These are phyloP conservation scores for Dothidotthia symphoricarpi DNA, from an alignment of 2,329 filamentous ascomycete species.

Conservation along the genomic window DNA sequence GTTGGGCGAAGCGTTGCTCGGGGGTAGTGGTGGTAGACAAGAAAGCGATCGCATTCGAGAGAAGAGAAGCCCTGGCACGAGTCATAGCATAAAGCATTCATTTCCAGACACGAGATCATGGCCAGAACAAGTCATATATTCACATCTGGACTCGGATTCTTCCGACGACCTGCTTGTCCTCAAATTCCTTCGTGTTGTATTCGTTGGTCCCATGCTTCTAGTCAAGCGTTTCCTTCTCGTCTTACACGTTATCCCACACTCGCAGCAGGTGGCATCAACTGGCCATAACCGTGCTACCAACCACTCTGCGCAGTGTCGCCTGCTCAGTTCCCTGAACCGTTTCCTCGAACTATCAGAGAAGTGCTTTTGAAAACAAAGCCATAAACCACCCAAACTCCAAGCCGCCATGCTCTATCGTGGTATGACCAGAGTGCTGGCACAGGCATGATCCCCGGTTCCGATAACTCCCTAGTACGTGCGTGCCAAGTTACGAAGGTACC, in stretches of 20 bases:
- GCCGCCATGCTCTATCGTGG: slow-evolving; percentile 35
- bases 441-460: slow-evolving; percentile 1
- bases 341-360: slow-evolving; percentile 16
- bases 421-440: slow-evolving; percentile 8
- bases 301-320: slow-evolving; percentile 12
- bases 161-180: slow-evolving; percentile 12
- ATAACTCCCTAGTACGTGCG: slow-evolving; percentile 72
- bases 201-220: slow-evolving; percentile 5
- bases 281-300: slow-evolving; percentile 7
- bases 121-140: slow-evolving; percentile 3
- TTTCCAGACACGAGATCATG: slow-evolving; percentile 11
- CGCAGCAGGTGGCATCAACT: slow-evolving; percentile 10
- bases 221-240: slow-evolving; percentile 13
- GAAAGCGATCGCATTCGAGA: slow-evolving; percentile 6
- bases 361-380: slow-evolving; percentile 36
- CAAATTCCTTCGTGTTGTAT: slow-evolving; percentile 16
- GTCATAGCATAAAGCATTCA: slow-evolving; percentile 19
- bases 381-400: slow-evolving; percentile 36
- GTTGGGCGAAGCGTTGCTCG: slow-evolving; percentile 6
- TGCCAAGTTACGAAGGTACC: slow-evolving; percentile 96
- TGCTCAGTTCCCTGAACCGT: slow-evolving; percentile 12
- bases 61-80: slow-evolving; percentile 8
- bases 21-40: slow-evolving; percentile 16
- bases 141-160: slow-evolving; percentile 4
- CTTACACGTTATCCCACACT: slow-evolving; percentile 12